phyloP scores from a whole-genome alignment of 2,329 filamentous ascomycete species.

The Epichloe brachyelytri region DNA sequence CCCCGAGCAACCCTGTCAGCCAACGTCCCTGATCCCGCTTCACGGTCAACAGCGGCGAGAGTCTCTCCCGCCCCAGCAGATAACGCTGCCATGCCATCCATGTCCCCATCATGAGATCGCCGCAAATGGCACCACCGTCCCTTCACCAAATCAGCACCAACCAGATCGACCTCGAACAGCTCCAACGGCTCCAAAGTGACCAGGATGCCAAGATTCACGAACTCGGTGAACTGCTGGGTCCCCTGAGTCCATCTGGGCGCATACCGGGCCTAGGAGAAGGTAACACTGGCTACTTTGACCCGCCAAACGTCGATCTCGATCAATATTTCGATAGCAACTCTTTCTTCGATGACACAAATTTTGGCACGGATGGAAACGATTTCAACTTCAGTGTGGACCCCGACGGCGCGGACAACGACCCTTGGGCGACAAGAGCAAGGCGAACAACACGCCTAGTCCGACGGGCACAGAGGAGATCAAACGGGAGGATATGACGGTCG shows the following conservation, averaged over 20 bases:
- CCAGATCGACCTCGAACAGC: conserved; percentile 61
- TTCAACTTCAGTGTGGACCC: conserved; percentile 39
- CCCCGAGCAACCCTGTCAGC: conserved; percentile 13
- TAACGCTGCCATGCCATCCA: conserved; percentile 20
- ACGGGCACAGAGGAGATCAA: conserved; percentile 38
- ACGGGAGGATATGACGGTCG: conserved; percentile 25
- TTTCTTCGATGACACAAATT: conserved; percentile 25
- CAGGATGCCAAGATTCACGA: conserved; percentile 67
- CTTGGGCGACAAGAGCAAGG: conserved; percentile 1
- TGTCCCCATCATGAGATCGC: conserved; percentile 38
- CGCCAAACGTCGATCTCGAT: conserved; percentile 33
- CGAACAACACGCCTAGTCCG: conserved; percentile 30
- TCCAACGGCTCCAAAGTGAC: conserved; percentile 66
- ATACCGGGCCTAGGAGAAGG: conserved; percentile 55
- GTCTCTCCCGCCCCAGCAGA: conserved; percentile 14
- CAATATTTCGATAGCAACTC: conserved; percentile 36
- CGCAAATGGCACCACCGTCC: conserved; percentile 21
- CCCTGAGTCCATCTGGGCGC: conserved; percentile 65
- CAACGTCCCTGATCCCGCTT: conserved; percentile 9
- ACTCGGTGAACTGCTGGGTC: conserved; percentile 60
- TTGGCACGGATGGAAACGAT: conserved; percentile 30
- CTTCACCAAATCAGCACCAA: conserved; percentile 55
- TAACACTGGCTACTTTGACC: conserved; percentile 21
- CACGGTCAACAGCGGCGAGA: conserved; percentile 6
- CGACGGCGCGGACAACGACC: conserved; percentile 9